These are phyloP conservation scores for Nepenthes mirabilis DNA, from an alignment of 148 eudicot species.

Conservation along the genomic window DNA sequence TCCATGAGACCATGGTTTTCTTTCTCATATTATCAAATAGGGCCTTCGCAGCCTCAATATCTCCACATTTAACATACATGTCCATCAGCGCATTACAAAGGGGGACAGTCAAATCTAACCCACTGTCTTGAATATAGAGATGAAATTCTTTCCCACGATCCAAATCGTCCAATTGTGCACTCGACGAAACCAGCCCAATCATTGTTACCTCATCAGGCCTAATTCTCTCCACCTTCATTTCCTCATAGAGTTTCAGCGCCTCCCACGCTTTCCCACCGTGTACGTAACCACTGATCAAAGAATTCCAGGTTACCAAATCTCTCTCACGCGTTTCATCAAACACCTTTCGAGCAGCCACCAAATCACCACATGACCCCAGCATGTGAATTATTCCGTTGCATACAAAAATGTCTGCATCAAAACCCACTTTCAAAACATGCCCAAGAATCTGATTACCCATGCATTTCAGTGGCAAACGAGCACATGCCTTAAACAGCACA, in stretches of 20 bases:
- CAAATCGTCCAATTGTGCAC: slow-evolving; percentile 37
- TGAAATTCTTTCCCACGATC: slow-evolving; percentile 32
- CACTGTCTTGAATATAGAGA: slow-evolving; percentile 16
- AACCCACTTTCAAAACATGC: slow-evolving; percentile 49
- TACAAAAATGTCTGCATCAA: slow-evolving; percentile 32
- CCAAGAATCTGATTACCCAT: slow-evolving; percentile 33
- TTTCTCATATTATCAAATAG: slow-evolving; percentile 34
- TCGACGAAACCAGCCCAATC: slow-evolving; percentile 42
- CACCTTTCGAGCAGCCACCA: slow-evolving; percentile 34
- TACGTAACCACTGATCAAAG: slow-evolving; percentile 52
- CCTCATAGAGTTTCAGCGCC: slow-evolving; percentile 31
- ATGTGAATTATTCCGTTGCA: slow-evolving; percentile 40
- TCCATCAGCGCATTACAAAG: slow-evolving; percentile 50
- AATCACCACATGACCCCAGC: slow-evolving; percentile 30
- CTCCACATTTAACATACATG: slow-evolving; percentile 52
- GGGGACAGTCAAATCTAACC: slow-evolving; percentile 24
- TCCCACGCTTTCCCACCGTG: slow-evolving; percentile 25
- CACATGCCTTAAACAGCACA: slow-evolving; percentile 37
- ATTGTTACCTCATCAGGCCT: slow-evolving; percentile 47
- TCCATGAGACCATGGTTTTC: slow-evolving; percentile 52
- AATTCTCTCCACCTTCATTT: slow-evolving; percentile 30
- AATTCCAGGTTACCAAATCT: slow-evolving; percentile 53
- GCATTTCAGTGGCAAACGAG: slow-evolving; percentile 13
- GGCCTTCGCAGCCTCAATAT: slow-evolving; percentile 24
- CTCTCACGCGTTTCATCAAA: slow-evolving; percentile 50